phyloP scores from a whole-genome alignment of 169 alveolate genomes.

The Sarcocystis neurona region DNA sequence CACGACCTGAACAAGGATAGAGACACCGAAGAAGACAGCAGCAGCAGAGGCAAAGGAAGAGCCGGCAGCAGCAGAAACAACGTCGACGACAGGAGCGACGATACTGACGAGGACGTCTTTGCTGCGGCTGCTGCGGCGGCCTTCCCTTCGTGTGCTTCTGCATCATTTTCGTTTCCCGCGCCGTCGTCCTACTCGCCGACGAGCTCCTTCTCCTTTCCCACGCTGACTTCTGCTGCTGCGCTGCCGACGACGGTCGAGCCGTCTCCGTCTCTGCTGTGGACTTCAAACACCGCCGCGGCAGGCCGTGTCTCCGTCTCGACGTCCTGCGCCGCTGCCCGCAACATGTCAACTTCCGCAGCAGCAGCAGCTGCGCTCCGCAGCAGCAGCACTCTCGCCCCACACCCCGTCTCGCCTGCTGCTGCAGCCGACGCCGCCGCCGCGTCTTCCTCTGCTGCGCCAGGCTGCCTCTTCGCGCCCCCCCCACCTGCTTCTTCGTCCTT shows the following conservation, averaged over 20 bases:
- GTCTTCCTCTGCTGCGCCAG: not conserved
- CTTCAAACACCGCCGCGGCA: not conserved
- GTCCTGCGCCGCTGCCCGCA: not conserved
- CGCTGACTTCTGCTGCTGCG: not conserved
- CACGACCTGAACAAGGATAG: too few relatives aligned
- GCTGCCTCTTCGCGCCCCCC: slow-evolving; percentile 29
- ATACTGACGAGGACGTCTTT: too few relatives aligned
- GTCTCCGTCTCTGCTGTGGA: not conserved
- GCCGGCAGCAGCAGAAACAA: too few relatives aligned
- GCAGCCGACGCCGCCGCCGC: slow-evolving; percentile 51
- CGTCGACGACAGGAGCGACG: too few relatives aligned
- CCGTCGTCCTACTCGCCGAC: not conserved
- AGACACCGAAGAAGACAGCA: too few relatives aligned
- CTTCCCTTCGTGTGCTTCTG: not conserved
- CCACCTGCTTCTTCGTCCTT: slow-evolving; percentile 33
- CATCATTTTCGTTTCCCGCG: not conserved
- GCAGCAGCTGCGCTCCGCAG: too few relatives aligned
- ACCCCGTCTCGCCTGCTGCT: too few relatives aligned
- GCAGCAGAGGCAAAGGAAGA: too few relatives aligned
- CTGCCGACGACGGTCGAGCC: not conserved
- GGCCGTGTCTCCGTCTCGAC: not conserved
- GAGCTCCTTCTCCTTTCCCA: not conserved
- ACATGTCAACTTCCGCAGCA: not conserved
- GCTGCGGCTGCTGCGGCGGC: too few relatives aligned
- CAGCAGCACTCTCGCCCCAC: too few relatives aligned